These are phyloP conservation scores for Xylaria sp. DNA, from an alignment of 2,329 filamentous ascomycete species.

Conservation along the genomic window DNA sequence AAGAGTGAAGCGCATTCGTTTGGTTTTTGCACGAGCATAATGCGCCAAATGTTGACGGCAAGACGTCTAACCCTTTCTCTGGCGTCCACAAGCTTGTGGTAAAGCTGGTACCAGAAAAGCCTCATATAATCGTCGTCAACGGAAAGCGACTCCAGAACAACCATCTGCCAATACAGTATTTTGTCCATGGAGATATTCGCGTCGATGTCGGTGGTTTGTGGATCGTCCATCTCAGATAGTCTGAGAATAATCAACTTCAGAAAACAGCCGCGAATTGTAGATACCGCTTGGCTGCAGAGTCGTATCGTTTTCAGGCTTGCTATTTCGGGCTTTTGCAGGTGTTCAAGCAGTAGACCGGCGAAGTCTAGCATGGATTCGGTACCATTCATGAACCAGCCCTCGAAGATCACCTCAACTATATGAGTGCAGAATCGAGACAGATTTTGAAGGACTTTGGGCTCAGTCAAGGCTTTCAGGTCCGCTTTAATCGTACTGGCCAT, in stretches of 20 bases:
- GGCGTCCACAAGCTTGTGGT: constrained; percentile 75
- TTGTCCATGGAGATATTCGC: constrained; percentile 72
- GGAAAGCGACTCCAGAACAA: constrained; percentile 73
- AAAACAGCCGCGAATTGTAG: constrained; percentile 69
- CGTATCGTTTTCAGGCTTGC: constrained; percentile 77
- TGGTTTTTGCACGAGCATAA: constrained; percentile 89
- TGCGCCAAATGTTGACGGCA: constrained; percentile 82
- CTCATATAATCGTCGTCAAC: constrained; percentile 76
- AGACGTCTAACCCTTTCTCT: constrained; percentile 63
- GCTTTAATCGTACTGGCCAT: constrained; percentile 65
- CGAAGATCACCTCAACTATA: constrained; percentile 84
- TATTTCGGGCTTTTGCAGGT: constrained; percentile 79
- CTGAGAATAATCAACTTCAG: constrained; percentile 73
- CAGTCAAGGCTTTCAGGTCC: constrained; percentile 66
- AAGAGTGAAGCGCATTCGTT: constrained; percentile 72
- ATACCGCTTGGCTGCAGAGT: constrained; percentile 80
- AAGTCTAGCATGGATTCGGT: constrained; percentile 81
- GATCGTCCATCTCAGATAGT: constrained; percentile 75
- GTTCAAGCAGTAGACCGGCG: constrained; percentile 76
- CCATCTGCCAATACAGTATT: constrained; percentile 92
- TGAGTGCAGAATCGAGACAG: constrained; percentile 75
- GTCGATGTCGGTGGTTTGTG: constrained; percentile 53
- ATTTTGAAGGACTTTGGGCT: constrained; percentile 82
- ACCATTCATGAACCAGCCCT: constrained; percentile 93
- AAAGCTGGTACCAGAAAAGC: constrained; percentile 87